Conservation (phyloP, 1,284 basidiomycete genomes). For the Ustilago crameri region DNA sequence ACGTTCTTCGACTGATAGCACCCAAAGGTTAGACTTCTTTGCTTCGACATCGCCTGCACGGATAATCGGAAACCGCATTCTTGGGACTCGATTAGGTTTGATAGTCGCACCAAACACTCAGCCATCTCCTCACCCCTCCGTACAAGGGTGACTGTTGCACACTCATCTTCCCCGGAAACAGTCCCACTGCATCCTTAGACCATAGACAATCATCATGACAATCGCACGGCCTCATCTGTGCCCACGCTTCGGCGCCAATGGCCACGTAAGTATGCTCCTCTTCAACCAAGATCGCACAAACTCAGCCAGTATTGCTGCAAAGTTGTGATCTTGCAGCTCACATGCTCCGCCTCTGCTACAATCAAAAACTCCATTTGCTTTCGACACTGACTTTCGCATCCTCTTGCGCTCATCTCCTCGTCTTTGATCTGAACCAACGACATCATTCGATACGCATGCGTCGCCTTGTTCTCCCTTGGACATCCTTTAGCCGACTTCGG, state of each 20-base stretch:
- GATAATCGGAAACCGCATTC: too few relatives aligned
- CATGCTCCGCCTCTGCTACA: not conserved
- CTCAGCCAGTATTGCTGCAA: not conserved
- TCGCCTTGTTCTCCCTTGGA: not conserved
- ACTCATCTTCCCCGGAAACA: not conserved
- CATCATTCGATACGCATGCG: not conserved
- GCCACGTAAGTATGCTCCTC: constrained; percentile 25
- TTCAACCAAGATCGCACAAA: not conserved
- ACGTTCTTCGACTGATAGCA: not conserved
- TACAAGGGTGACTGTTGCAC: not conserved
- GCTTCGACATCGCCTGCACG: not conserved
- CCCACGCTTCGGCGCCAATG: constrained; percentile 33
- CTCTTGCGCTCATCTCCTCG: not conserved
- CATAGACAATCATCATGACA: constrained; percentile 23
- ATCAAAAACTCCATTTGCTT: not conserved
- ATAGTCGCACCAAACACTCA: not conserved
- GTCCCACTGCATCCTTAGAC: not conserved
- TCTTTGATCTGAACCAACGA: not conserved
- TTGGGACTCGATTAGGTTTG: not conserved
- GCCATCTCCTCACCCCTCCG: not conserved
- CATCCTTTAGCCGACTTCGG: constrained; percentile 36
- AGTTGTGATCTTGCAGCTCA: too few relatives aligned
- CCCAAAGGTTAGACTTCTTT: not conserved
- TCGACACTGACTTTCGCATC: not conserved
- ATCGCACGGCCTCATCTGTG: constrained; percentile 32